Conservation (phyloP, 768 basidiomycete genomes). For the Pleurotus sapidus region DNA sequence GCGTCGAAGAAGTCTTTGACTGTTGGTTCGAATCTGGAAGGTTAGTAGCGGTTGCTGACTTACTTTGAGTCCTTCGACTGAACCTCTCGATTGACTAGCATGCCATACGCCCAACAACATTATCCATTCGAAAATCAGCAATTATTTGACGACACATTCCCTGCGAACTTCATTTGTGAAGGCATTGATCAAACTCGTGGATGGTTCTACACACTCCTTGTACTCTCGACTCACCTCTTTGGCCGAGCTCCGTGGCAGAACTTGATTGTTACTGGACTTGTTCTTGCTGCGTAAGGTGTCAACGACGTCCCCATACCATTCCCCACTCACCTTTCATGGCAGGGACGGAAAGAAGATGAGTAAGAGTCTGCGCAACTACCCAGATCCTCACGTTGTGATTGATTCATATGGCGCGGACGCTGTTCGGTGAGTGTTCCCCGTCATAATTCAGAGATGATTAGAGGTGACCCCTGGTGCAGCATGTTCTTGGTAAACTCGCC, state of each 20-base stretch:
- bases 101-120: conserved; percentile 97
- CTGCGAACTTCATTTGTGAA: conserved; percentile 96
- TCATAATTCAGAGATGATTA: not conserved
- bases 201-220: conserved; percentile 99
- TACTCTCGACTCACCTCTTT: conserved; percentile 94
- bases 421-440: conserved; percentile 54
- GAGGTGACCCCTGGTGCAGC: conserved; percentile 31
- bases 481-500: conserved; percentile 99
- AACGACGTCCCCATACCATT: not conserved
- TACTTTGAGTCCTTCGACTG: not conserved
- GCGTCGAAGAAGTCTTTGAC: conserved; percentile 98
- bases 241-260: conserved; percentile 97
- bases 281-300: conserved; percentile 84
- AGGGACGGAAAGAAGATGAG: conserved; percentile 99
- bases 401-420: conserved; percentile 94
- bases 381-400: conserved; percentile 90
- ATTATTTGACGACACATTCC: conserved; percentile 79
- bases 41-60: conserved; percentile 35
- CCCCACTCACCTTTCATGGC: conserved; percentile 5
- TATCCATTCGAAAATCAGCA: conserved; percentile 99
- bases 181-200: conserved; percentile 99
- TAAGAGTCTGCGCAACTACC: conserved; percentile 95
- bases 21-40: conserved; percentile 99
- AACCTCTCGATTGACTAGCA: conserved; percentile 49
- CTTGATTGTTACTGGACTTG: conserved; percentile 92